Conservation (phyloP, 495 filamentous ascomycete species). For the Cercophora scortea region DNA sequence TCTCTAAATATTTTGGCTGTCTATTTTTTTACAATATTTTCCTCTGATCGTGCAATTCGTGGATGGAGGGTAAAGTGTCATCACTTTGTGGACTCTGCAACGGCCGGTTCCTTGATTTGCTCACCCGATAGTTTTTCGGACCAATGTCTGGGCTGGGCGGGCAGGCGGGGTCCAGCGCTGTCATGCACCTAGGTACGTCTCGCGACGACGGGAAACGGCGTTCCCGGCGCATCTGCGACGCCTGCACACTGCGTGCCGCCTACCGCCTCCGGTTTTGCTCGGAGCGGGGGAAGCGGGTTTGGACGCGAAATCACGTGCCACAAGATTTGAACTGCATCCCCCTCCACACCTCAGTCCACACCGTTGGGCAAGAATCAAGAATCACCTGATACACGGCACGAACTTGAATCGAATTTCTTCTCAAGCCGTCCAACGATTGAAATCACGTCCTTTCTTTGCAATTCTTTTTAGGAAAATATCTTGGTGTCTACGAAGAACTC, state of each 20-base stretch:
- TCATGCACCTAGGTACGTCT: not conserved
- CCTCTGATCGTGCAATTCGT: not conserved
- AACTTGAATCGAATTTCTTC: not conserved
- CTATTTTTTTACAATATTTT: not conserved
- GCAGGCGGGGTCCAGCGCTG: not conserved
- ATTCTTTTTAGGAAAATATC: too few relatives aligned
- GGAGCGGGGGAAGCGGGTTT: not conserved
- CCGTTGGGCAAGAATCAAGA: too few relatives aligned
- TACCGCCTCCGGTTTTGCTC: not conserved
- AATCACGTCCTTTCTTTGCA: too few relatives aligned
- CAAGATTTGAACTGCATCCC: not conserved
- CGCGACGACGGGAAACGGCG: slow-evolving; percentile 3
- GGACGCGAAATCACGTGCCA: slow-evolving; percentile 19
- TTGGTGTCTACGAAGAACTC: too few relatives aligned
- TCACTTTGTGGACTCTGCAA: too few relatives aligned
- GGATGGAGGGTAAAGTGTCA: not conserved
- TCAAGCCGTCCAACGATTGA: not conserved
- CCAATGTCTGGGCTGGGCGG: not conserved
- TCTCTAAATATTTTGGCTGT: not conserved
- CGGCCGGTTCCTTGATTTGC: too few relatives aligned
- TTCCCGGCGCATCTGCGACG: not conserved
- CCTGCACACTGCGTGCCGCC: slow-evolving; percentile 1
- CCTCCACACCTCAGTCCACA: not conserved
- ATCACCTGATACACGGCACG: too few relatives aligned
- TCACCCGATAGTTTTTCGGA: too few relatives aligned